A percentile compares a stretch with the other conserved stretches of the same genome.
These are phyloP conservation scores for Vaccinium darrowii DNA, from an alignment of 148 eudicot species.

Conservation along the genomic window DNA sequence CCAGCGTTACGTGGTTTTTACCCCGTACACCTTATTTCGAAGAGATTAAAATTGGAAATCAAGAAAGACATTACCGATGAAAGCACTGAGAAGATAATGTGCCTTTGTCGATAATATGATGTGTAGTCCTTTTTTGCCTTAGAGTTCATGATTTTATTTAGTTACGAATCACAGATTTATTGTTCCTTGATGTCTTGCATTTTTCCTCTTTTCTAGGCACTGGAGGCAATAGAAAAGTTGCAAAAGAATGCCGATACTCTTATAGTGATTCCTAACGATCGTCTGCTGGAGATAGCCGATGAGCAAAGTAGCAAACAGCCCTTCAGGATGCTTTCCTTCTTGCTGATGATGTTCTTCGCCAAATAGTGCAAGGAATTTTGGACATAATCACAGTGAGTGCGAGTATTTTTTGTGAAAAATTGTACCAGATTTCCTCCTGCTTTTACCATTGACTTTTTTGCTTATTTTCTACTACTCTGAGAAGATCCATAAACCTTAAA, in stretches of 20 bases:
- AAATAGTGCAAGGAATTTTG: slow-evolving; percentile 69
- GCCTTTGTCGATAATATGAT: no score
- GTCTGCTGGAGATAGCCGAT: slow-evolving; percentile 36
- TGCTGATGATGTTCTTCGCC: no score
- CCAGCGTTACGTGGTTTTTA: no score
- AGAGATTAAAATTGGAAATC: no score
- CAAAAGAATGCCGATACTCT: slow-evolving; percentile 96
- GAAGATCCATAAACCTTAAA: neutral
- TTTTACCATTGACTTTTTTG: neutral
- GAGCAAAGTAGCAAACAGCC: no score
- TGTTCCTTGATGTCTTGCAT: neutral
- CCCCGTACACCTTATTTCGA: no score
- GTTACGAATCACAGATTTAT: neutral
- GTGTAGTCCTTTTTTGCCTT: neutral
- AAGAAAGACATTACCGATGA: no score
- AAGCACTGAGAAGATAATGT: no score
- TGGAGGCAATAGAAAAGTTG: slow-evolving; percentile 94
- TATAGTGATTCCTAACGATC: slow-evolving; percentile 96
- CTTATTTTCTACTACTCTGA: no score
- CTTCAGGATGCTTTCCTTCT: no score
- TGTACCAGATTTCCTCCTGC: neutral
- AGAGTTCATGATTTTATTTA: neutral
- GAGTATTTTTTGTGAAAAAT: neutral
- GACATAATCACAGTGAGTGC: slow-evolving; percentile 86
- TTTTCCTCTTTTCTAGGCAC: slow-evolving; percentile 56